Base-by-base conservation (phyloP, 2,329 filamentous ascomycete species). In the Mariannaea elegans region DNA sequence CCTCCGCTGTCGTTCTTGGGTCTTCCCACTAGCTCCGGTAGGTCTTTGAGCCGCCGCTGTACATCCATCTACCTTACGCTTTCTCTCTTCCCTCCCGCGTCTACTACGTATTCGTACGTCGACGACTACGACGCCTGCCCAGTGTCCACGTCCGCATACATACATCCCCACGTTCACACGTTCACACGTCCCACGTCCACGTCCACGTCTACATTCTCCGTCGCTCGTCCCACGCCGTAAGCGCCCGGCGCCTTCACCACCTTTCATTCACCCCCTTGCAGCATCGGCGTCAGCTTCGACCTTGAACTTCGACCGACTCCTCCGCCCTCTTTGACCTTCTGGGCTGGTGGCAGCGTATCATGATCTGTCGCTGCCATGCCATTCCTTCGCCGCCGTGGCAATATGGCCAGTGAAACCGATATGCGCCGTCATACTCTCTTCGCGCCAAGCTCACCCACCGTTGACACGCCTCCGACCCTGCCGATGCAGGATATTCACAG, bases 321-420 rank as follows among this genome's bases (percentile, higher is more conserved):
- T 21, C 34, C 14, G 14, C 31, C n/a, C 63, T 55, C 63, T 23
- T 42, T 18, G 32, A 42, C 32, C 41, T 61, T 61, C 62, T 55
- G 56, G 69, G 63, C 65, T 67, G 68, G 66, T 67, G 68, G 66
- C 70, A 59, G 66, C 68, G 68, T 74, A 76, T 64, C 72, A 80
- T 80, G 77, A 77, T 63, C 73, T 72, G 68, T 71, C 71, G 73
- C 72, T 72, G 76, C 65, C 70, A 87, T 87, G 85, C 84, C 85
- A 71, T 85, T 87, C 68, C 78, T 87, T 77, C 85, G 85, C 77
- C 84, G 84, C 75, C 84, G 84, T 74, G 84, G 83, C 78, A 84
- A 82, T 70, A 78, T 81, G 80, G 83, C 81, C 77, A 86, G 82
- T 80, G 84, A 87, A 72, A 80, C 79, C 63, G 84, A 87, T 65